Conservation (phyloP, 164 flowering plant species). For the Sedum album region DNA sequence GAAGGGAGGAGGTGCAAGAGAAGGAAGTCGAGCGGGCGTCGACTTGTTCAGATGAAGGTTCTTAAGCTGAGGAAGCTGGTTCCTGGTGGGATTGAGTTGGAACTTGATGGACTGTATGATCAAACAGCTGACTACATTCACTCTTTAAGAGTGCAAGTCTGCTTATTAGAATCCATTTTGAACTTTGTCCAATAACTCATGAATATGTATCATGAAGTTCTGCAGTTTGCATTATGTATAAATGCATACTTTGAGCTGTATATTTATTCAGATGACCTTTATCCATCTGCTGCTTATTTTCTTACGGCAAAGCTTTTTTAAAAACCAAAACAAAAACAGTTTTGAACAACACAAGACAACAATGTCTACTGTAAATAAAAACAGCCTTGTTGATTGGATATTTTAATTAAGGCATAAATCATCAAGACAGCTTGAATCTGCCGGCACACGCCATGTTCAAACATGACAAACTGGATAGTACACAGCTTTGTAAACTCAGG, state of each 20-base stretch:
- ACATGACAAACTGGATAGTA: background rate
- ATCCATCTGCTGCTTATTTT: too few relatives aligned
- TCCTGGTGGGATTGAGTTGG: slow-evolving; percentile 10
- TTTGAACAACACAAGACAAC: too few relatives aligned
- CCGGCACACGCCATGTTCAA: background rate
- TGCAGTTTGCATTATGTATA: too few relatives aligned
- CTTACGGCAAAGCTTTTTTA: too few relatives aligned
- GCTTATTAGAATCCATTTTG: slow-evolving; percentile 9
- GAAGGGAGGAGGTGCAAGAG: too few relatives aligned
- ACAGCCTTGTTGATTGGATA: too few relatives aligned
- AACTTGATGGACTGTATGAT: slow-evolving; percentile 2
- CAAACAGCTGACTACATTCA: slow-evolving; percentile 14
- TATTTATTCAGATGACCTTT: too few relatives aligned
- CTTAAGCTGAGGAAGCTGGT: slow-evolving; percentile 10
- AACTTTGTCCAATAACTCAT: background rate
- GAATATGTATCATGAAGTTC: background rate
- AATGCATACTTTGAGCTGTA: too few relatives aligned
- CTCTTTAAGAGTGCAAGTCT: slow-evolving; percentile 11
- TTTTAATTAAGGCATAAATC: background rate
- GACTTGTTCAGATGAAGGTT: slow-evolving; percentile 7
- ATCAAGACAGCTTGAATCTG: background rate
- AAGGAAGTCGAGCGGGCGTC: background rate
- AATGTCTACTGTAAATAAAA: too few relatives aligned
- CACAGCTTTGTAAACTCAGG: background rate
- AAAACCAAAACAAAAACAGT: too few relatives aligned